Percentiles rank a stretch among this genome's conserved stretches.
These are phyloP conservation scores for Rubia balearica DNA, from an alignment of 305 asterid species.

Conservation along the genomic window DNA sequence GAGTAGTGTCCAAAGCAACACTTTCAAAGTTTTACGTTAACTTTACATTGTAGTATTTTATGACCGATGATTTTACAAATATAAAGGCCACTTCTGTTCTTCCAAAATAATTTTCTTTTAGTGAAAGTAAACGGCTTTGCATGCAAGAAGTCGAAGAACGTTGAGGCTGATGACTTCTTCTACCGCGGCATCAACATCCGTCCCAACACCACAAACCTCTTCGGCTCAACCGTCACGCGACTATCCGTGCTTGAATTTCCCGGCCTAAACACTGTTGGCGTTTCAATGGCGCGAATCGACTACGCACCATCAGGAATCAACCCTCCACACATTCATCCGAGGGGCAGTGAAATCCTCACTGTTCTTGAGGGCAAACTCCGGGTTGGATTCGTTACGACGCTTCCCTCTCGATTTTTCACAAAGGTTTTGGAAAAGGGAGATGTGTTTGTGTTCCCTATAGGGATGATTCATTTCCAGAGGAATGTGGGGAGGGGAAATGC, in stretches of 20 bases:
- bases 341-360: constrained; percentile 7
- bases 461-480: constrained; percentile 33
- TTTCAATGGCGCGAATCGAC: neutral
- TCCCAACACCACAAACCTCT: constrained; percentile 7
- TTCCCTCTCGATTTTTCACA: constrained; percentile 10
- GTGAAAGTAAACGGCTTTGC: constrained; percentile 9
- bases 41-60: too few relatives aligned
- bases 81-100: too few relatives aligned
- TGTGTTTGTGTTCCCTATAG: constrained; percentile 11
- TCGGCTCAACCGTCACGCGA: neutral
- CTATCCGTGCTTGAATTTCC: constrained; percentile 3
- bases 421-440: constrained; percentile 6
- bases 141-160: constrained; percentile 16
- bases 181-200: constrained; percentile 14
- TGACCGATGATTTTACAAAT: too few relatives aligned
- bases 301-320: constrained; percentile 7
- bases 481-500: constrained; percentile 24
- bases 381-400: constrained; percentile 27
- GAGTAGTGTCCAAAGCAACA: too few relatives aligned
- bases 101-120: neutral
- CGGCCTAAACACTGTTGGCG: constrained; percentile 9
- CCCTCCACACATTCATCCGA: constrained; percentile 12
- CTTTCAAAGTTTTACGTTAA: too few relatives aligned
- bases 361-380: constrained; percentile 28
- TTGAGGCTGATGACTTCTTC: constrained; percentile 14